Evolutionary conservation across 768 basidiomycete genomes (phyloP).

Genomic region (Kwoniella newhampshirensis): DNA sequence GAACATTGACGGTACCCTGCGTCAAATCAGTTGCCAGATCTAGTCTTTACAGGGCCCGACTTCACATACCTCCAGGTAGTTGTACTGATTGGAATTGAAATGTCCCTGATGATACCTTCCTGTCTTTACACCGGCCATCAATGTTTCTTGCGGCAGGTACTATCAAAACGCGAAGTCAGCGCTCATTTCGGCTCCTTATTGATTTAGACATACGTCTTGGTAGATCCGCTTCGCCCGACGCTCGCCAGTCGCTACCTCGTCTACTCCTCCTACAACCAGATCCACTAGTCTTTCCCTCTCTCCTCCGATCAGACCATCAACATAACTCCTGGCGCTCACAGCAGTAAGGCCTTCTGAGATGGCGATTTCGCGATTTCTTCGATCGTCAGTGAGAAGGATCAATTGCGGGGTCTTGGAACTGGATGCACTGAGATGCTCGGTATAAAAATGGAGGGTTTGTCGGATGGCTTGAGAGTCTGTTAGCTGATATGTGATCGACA

Average conservation of each 20-base stretch:
- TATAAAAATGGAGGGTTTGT: constrained; percentile 83
- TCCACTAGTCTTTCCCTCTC: constrained; percentile 71
- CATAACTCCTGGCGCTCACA: constrained; percentile 69
- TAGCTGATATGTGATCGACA: neutral
- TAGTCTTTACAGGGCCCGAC: neutral
- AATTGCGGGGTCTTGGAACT: constrained; percentile 60
- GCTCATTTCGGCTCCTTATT: too few species aligned
- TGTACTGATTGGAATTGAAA: constrained; percentile 92
- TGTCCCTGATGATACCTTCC: constrained; percentile 86
- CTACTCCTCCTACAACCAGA: constrained; percentile 69
- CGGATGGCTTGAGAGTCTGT: constrained; percentile 67
- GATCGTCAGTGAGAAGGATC: constrained; percentile 86
- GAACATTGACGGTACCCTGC: constrained; percentile 77
- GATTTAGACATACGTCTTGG: constrained; percentile 61
- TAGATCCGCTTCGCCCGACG: constrained; percentile 56
- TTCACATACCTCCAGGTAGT: constrained; percentile 77
- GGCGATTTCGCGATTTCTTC: constrained; percentile 75
- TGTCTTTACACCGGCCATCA: constrained; percentile 79
- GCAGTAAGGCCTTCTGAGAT: constrained; percentile 58
- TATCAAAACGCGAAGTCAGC: constrained; percentile 51
- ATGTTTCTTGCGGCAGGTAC: constrained; percentile 72
- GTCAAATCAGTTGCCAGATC: neutral
- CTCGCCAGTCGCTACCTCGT: constrained; percentile 56
- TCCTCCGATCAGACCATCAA: constrained; percentile 64
- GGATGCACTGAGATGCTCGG: constrained; percentile 60